Evolutionary conservation across 768 basidiomycete species (phyloP).

Genomic region (Trichaptum fuscoviolaceum): DNA sequence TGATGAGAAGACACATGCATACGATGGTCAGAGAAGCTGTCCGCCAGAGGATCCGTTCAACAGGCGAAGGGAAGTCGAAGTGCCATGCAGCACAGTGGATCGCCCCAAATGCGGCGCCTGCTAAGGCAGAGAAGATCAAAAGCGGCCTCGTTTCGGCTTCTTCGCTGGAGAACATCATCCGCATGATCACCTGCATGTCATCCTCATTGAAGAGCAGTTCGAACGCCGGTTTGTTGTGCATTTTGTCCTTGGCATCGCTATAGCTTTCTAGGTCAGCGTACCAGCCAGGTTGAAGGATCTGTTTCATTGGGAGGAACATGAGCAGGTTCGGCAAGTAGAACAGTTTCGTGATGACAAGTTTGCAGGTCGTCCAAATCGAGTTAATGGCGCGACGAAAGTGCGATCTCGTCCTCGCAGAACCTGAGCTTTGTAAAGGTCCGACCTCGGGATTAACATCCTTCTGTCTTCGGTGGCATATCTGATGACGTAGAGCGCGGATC

Average conservation of each 20-base stretch:
- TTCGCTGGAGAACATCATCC: neutral
- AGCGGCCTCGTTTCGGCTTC: neutral
- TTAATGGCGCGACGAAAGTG: neutral
- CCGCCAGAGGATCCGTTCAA: neutral
- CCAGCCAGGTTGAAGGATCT: neutral
- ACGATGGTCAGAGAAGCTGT: neutral
- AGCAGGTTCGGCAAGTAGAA: neutral
- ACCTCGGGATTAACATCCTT: neutral
- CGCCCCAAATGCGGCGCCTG: constrained; percentile 3
- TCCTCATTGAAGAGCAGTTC: neutral
- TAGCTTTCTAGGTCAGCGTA: neutral
- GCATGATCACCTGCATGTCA: neutral
- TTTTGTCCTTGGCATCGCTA: neutral
- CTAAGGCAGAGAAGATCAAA: neutral
- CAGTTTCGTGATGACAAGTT: too few relatives aligned
- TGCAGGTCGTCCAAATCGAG: neutral
- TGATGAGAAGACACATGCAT: too few relatives aligned
- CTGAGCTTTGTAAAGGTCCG: neutral
- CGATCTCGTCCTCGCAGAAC: neutral
- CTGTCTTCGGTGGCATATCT: too few relatives aligned
- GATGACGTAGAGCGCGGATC: neutral
- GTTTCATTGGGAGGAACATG: neutral
- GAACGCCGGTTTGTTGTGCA: neutral
- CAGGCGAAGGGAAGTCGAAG: neutral
- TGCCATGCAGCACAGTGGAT: neutral